Evolutionary conservation across 2,329 filamentous ascomycete species (phyloP), one percentile per base, ranked within the genome.

Genomic region (Epichloe gansuensis): DNA sequence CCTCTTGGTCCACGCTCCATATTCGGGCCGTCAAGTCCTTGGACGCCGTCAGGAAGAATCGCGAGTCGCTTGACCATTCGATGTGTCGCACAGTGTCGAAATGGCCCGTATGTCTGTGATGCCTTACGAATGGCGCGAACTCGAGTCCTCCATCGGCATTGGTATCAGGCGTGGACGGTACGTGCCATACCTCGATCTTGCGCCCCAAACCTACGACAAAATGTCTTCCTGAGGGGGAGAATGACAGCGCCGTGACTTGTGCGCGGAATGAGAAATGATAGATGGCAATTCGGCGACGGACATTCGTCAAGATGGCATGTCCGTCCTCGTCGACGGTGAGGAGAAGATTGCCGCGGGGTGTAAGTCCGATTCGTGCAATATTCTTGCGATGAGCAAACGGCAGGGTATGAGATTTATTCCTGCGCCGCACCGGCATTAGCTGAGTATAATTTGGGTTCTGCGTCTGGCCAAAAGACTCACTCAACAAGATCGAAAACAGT

Each of bases 401-500:
- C 12, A 95, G 79, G 11, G 88, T 94, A 64, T 88, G 78, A 5
- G 89, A 93, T 70, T 89, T 93, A 70, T 93, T 93, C 61, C 87
- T 90, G 58, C 21, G 23, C 9, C 31, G 9, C 48, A 4, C 5
- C 9, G 4, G 27, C 6, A 15, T 42, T n/a, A 31, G 42, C 25
- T 45, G 9, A 27, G 47, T 34, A 27, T 3, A 23, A 13, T 1
- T 9, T 2, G n/a, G 11, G 3, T 43, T 17, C 36, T 11, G 4
- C 15, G 6, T 8, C 13, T n/a, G 3, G 4, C 4, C 15, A 13
- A 17, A 13, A 4, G 1, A 63, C 78, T 62, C 78, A 95, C 89
- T 97, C 90, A 63, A 96, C 86, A 45, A 98, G 77, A 67, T 98
- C 91, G 69, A 98, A 98, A 50, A 97, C 86, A 2, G 91, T 89